Percentiles rank a stretch among this genome's conserved stretches.
These are phyloP conservation scores for Coelastrella sp. DNA, from an alignment of 139 green algal species.

Conservation along the genomic window DNA sequence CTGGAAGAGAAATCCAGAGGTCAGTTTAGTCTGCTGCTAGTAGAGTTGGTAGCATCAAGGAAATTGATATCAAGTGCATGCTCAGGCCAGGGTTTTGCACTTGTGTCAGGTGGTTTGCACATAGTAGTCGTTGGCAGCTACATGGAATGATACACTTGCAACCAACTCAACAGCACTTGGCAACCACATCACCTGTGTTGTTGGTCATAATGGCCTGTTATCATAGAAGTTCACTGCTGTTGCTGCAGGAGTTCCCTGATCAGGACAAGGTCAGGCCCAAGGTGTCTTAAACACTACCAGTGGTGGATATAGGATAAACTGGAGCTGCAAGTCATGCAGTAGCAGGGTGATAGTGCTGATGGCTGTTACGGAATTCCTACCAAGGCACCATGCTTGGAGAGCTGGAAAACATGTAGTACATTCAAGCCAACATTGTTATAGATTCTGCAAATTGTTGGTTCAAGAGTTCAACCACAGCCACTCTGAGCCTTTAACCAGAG, in stretches of 20 bases:
- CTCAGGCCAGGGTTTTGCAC: not conserved
- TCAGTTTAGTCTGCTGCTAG: not conserved
- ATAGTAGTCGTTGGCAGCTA: not conserved
- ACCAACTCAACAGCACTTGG: not conserved
- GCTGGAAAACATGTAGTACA: no score
- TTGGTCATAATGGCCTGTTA: not conserved
- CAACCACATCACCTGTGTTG: not conserved
- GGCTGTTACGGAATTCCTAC: no score
- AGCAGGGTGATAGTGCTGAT: no score
- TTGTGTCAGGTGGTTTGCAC: not conserved
- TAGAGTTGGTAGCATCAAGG: not conserved
- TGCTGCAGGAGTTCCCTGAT: not conserved
- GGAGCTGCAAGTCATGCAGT: no score
- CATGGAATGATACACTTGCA: not conserved
- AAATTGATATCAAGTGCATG: not conserved
- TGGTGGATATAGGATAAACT: no score
- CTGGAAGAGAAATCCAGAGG: slow-evolving; percentile 42
- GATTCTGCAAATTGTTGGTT: no score
- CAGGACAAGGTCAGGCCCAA: slow-evolving; percentile 7
- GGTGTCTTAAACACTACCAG: not conserved
- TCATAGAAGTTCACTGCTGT: not conserved
- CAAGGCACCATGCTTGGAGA: no score
- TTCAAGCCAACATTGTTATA: no score
- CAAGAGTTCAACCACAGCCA: no score
- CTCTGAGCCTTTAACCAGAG: no score